These are phyloP conservation scores for Eimeria maxima DNA, from an alignment of 169 alveolate species.

Conservation along the genomic window DNA sequence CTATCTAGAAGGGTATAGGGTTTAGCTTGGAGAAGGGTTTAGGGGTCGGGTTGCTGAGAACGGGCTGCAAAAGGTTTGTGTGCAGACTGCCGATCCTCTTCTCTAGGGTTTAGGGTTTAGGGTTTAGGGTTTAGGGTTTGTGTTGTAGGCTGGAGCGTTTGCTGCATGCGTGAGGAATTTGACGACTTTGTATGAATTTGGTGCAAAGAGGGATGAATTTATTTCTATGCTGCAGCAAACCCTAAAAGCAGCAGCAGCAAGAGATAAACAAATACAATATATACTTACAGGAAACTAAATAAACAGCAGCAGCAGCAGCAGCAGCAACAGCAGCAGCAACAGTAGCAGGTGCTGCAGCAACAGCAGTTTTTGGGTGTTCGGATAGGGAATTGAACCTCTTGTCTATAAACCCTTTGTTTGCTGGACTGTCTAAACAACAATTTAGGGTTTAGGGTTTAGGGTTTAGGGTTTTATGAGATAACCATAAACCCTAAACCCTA, in stretches of 20 bases:
- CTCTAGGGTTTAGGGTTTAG: too few species aligned
- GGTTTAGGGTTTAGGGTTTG: background rate
- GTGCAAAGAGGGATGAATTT: background rate
- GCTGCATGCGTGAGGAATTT: background rate
- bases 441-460: too few species aligned
- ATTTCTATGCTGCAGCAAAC: background rate
- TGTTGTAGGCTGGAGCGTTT: background rate
- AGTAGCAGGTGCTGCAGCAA: background rate
- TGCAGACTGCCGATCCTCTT: too few species aligned
- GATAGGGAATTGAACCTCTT: background rate
- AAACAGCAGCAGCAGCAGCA: background rate
- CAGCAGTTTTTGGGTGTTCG: background rate
- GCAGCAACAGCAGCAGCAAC: conserved; percentile 18
- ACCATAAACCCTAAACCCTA: too few species aligned
- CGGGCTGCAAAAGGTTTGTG: too few species aligned
- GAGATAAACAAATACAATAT: background rate
- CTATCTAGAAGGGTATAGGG: conserved; percentile 45
- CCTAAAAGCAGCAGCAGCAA: background rate
- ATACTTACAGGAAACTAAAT: background rate
- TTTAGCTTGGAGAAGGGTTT: background rate
- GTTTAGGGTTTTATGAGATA: too few species aligned
- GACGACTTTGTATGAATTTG: background rate
- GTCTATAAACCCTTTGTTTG: background rate
- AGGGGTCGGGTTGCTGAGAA: too few species aligned
- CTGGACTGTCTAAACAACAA: too few species aligned